phyloP scores from a whole-genome alignment of 1,284 basidiomycete species.

The Cryptococcus deneoformans region DNA sequence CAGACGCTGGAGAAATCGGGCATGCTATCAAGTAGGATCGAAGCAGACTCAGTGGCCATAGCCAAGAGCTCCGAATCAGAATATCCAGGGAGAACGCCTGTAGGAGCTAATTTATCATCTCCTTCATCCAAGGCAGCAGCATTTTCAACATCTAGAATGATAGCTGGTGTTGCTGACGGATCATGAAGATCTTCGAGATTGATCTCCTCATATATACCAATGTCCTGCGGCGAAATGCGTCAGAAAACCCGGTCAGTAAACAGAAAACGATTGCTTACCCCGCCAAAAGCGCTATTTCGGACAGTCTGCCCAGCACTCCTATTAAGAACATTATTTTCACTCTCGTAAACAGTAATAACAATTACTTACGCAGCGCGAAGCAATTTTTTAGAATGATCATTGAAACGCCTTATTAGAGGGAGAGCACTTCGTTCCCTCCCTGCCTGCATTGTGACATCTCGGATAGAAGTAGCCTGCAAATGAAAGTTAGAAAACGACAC shows the following conservation, averaged over 20 bases:
- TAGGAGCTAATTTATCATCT: slow-evolving; percentile 20
- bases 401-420: slow-evolving; percentile 94
- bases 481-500: no score
- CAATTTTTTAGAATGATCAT: slow-evolving; percentile 90
- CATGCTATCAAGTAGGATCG: slow-evolving; percentile 12
- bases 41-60: slow-evolving; percentile 16
- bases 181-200: slow-evolving; percentile 83
- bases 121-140: slow-evolving; percentile 13
- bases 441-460: slow-evolving; percentile 93
- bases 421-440: slow-evolving; percentile 82
- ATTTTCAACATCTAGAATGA: slow-evolving; percentile 69
- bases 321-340: no score
- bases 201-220: slow-evolving; percentile 62
- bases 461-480: slow-evolving; percentile 65
- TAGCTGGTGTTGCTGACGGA: slow-evolving; percentile 61
- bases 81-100: slow-evolving; percentile 30
- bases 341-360: background rate
- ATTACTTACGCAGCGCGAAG: slow-evolving; percentile 48
- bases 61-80: slow-evolving; percentile 14
- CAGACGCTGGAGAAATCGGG: slow-evolving; percentile 29
- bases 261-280: background rate
- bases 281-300: background rate
- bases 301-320: background rate
- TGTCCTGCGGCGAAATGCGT: slow-evolving; percentile 16
- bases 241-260: background rate